A percentile compares a stretch with the other conserved stretches of the same genome.
Conservation (phyloP, 768 basidiomycete genomes). For the Auriscalpium microsporum region DNA sequence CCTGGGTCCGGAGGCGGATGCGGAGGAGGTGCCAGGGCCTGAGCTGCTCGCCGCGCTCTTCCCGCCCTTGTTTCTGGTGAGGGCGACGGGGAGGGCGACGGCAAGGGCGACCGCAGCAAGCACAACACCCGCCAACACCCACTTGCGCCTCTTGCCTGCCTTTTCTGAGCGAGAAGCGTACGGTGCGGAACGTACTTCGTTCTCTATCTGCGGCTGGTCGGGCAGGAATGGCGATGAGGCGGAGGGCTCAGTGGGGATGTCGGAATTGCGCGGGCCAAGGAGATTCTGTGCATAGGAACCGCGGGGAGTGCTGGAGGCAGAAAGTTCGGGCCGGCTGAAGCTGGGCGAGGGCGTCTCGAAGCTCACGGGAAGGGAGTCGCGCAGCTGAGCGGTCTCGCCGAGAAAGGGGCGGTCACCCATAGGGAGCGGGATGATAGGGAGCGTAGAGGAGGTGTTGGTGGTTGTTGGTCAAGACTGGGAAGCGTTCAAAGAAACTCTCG, state of each 20-base stretch:
- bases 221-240: neutral
- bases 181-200: neutral
- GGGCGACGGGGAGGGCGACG: constrained; percentile 5
- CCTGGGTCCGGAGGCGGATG: too few relatives aligned
- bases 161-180: neutral
- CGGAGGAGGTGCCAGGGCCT: neutral
- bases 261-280: neutral
- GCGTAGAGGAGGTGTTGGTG: too few relatives aligned
- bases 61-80: neutral
- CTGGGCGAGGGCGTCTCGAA: too few relatives aligned
- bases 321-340: too few relatives aligned
- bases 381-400: too few relatives aligned
- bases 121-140: neutral
- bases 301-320: neutral
- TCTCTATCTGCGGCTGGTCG: neutral
- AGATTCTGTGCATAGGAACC: neutral
- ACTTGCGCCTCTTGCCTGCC: neutral
- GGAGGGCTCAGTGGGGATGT: neutral
- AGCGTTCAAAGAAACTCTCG: too few relatives aligned
- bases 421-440: too few relatives aligned
- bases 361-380: too few relatives aligned
- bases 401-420: too few relatives aligned
- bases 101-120: neutral
- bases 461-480: too few relatives aligned
- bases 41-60: neutral